Base-by-base conservation (phyloP, 2,329 filamentous ascomycete species). In the Huntiella moniliformis region DNA sequence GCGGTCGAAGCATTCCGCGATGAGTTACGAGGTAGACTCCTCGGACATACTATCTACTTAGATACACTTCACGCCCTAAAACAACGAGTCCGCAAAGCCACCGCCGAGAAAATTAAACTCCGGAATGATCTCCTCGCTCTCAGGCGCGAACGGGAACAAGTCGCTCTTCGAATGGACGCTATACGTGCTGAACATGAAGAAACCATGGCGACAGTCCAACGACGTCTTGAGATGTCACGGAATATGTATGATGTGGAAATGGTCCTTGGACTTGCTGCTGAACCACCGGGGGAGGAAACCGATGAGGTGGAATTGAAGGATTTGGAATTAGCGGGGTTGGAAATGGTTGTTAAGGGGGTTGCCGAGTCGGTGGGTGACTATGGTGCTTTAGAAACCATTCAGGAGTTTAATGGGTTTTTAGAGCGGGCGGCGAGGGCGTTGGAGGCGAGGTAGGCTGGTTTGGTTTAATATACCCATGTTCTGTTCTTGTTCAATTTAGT, bases 181-280 rank as follows among this genome's bases (percentile, higher is more conserved):
- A 62, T 78, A n/a, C 64, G 76, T 38, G 66, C 67, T 33, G 69
- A 67, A 52, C 74, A 79, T 47, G 73, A 78, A 50, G 64, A 60
- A 2, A 68, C 72, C 22, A 69, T 4, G 28, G n/a, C 0, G 5
- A 1, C 5, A 2, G n/a, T 35, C 0, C 18, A 61, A 56, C 63
- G 68, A 50, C 66, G 69, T 50, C 62, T 74, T 11, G 63, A 66
- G 7, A 61, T 77, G 12, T 79, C 76, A 13, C 64, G 67, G 3
- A 58, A 68, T 5, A 71, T 79, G 66, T 69, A 79, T 51, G 71
- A 78, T 48, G 67, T 79, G 46, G 74, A 79, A 44, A 57, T 78
- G 13, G 73, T 70, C 0, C 63, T 71, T 7, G 66, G 70, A 41
- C 65, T 67, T 38, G 67, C 67, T 35, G 63, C 64, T 4, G 65